phyloP scores from a whole-genome alignment of 768 basidiomycete species.

The Chalciporus pseudorubinellus region DNA sequence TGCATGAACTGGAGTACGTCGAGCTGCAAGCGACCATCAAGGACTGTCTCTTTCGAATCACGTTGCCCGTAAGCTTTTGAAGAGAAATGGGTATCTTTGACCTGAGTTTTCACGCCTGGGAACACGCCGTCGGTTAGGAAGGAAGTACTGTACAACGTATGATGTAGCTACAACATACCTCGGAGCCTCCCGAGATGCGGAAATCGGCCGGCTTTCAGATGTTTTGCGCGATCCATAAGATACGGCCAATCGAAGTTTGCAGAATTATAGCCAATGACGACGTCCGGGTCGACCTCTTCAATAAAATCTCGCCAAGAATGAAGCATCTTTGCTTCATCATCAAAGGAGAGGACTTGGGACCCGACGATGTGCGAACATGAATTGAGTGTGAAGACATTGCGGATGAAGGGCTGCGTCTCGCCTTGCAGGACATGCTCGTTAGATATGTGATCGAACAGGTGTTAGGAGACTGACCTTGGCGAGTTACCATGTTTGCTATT shows the following conservation, averaged over 20 bases:
- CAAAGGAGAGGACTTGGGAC: conserved; percentile 88
- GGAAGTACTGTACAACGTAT: neutral
- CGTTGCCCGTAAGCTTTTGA: conserved; percentile 97
- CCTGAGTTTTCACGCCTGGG: conserved; percentile 70
- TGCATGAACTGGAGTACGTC: conserved; percentile 99
- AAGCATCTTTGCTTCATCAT: conserved; percentile 73
- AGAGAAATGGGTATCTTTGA: conserved; percentile 95
- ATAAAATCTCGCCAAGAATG: conserved; percentile 88
- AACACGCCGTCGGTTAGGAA: conserved; percentile 5
- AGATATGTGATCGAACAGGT: neutral
- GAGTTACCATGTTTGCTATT: conserved; percentile 98
- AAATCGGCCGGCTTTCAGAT: conserved; percentile 68
- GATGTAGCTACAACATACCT: conserved; percentile 41
- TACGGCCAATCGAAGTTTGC: conserved; percentile 96
- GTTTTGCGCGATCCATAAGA: conserved; percentile 86
- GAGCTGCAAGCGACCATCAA: conserved; percentile 92
- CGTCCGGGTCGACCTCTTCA: conserved; percentile 87
- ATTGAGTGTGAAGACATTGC: conserved; percentile 95
- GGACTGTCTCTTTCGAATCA: conserved; percentile 88
- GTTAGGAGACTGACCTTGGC: conserved; percentile 64
- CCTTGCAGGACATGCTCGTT: conserved; percentile 46
- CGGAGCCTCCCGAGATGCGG: conserved; percentile 72
- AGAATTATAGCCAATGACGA: conserved; percentile 96
- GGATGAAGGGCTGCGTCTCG: conserved; percentile 88
- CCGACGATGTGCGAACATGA: conserved; percentile 94